A percentile compares a stretch with the other conserved stretches of the same genome.
phyloP scores from a whole-genome alignment of 139 green algal genomes.

The Chlorella sp. region DNA sequence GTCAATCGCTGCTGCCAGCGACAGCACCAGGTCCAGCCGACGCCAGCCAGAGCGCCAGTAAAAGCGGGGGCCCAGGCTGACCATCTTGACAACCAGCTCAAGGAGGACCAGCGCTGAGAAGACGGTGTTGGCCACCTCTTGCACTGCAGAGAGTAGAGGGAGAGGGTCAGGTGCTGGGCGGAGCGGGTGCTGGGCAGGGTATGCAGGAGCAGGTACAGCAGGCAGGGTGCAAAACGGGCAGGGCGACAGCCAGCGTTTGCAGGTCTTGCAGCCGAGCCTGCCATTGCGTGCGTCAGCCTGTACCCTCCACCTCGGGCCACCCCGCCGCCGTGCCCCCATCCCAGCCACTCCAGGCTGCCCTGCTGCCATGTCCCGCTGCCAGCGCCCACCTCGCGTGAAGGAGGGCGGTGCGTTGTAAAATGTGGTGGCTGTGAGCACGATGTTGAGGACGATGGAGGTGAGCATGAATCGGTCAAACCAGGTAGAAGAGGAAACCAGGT shows the following conservation, averaged over 20 bases:
- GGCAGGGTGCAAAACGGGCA: background rate
- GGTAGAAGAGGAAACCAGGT: conserved; percentile 41
- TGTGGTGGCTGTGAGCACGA: conserved; percentile 63
- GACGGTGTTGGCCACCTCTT: conserved; percentile 46
- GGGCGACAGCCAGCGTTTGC: background rate
- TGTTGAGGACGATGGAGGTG: conserved; percentile 66
- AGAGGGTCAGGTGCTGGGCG: background rate
- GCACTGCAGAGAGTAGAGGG: background rate
- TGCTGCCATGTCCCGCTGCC: too few species aligned
- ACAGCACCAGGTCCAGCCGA: conserved; percentile 71
- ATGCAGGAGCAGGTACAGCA: background rate
- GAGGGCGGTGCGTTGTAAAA: conserved; percentile 50
- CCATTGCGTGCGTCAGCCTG: background rate
- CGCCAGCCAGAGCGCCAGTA: conserved; percentile 62
- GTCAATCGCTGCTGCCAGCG: conserved; percentile 56
- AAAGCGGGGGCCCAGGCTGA: conserved; percentile 22
- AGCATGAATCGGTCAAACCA: conserved; percentile 66
- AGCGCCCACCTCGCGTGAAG: conserved; percentile 36
- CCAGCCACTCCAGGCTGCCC: background rate
- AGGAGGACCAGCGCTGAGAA: conserved; percentile 57
- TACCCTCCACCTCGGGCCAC: too few species aligned
- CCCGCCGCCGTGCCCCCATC: background rate
- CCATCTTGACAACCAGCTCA: conserved; percentile 56
- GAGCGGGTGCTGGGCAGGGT: background rate
- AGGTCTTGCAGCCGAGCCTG: background rate